Base-by-base conservation (phyloP, 306 rosid species). In the Citrullus colocynthis region DNA sequence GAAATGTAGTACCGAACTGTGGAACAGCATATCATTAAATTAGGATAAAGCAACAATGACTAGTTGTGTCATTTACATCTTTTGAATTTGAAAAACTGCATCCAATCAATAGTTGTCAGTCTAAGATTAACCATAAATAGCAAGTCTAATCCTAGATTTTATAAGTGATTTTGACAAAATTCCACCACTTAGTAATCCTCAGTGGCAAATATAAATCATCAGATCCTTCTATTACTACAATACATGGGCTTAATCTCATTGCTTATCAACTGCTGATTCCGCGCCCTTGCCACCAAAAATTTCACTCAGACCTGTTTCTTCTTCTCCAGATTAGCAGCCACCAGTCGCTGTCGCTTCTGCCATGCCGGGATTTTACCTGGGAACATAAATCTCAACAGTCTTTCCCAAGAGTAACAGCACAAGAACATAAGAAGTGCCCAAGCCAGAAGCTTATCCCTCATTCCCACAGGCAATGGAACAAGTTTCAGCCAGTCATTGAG, bases 321-420 rank as follows among this genome's bases (percentile, higher is more conserved):
- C 87, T 89, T 93, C 90, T 89, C 97, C 67, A 89, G 77, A 78
- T 81, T 85, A 64, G 90, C 85, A 37, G 88, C 89, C n/a, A 91
- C 93, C 15, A 67, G 17, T 14, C 88, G 83, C 83, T 95, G 99
- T 39, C 92, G 88, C 85, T 84, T 92, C 90, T 86, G 90, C 99
- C 99, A 92, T 18, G 88, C 86, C 0, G 99, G 98, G 77, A 96
- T 85, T 83, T 86, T 92, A 49, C 97, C 99, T 0, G 99, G 99
- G 86, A 92, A 96, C 41, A 85, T 91, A 97, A 96, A 92, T 82
- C 99, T 84, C 67, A 96, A 78, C 17, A 92, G 78, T 79, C 92
- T 89, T 89, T 96, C 99, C 99, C 97, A 91, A 8, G 90, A 82
- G 85, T 89, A 92, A 88, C 99, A 96, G 80, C 66, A 78, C 82